These are phyloP conservation scores for Monosporascus sp. DNA, from an alignment of 2,329 filamentous ascomycete species.

Conservation along the genomic window DNA sequence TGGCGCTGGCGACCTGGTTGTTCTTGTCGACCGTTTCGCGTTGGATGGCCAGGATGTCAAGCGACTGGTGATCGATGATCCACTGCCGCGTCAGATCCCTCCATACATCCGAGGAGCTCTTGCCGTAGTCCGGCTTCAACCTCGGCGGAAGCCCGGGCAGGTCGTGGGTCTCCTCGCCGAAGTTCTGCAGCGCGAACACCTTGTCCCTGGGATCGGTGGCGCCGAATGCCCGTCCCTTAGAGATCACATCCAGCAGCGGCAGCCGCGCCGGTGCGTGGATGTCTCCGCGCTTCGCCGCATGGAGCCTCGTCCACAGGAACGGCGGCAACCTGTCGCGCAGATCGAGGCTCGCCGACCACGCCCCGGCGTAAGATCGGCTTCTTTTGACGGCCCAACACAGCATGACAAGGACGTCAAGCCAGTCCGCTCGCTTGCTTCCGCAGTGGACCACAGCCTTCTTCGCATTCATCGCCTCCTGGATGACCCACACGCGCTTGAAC, in stretches of 20 bases:
- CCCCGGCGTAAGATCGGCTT: background rate
- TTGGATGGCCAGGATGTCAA: constrained; percentile 1
- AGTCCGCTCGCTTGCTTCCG: background rate
- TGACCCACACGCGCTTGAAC: constrained; percentile 3
- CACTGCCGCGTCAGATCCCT: constrained; percentile 3
- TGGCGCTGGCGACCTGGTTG: constrained; percentile 1
- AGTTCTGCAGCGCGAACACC: constrained; percentile 1
- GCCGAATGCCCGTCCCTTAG: constrained; percentile 1
- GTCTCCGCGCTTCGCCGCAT: background rate
- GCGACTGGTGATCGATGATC: constrained; percentile 1
- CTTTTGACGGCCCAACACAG: constrained; percentile 1
- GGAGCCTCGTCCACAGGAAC: constrained; percentile 1
- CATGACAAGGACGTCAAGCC: constrained; percentile 2
- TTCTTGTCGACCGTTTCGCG: constrained; percentile 2
- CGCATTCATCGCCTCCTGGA: constrained; percentile 3
- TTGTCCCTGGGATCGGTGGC: constrained; percentile 3
- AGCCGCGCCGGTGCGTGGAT: background rate
- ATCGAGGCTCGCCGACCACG: background rate
- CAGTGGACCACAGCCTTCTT: background rate
- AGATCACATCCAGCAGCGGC: constrained; percentile 1
- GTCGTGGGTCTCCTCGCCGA: constrained; percentile 1
- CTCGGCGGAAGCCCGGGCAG: background rate
- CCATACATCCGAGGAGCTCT: constrained; percentile 1
- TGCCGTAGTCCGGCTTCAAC: constrained; percentile 3
- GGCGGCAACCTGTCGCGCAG: background rate